Evolutionary conservation across 192 early-diverging fungal genomes (phyloP).

Genomic region (Phlyctochytrium arcticum): DNA sequence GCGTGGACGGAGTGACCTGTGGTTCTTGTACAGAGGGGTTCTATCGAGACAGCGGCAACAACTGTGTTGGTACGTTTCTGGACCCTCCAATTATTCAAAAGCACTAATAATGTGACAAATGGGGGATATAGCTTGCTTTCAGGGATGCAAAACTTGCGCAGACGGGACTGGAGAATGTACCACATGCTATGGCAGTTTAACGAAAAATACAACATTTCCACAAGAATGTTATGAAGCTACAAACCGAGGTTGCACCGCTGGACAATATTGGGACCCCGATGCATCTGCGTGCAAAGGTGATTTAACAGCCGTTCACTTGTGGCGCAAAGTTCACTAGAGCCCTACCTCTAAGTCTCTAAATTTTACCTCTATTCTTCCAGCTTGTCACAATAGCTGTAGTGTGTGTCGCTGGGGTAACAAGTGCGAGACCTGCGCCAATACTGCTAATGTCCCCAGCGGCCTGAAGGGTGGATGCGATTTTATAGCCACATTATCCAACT

Average conservation of each 20-base stretch:
- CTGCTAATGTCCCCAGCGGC: background rate
- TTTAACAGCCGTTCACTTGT: too few relatives aligned
- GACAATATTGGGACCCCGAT: background rate
- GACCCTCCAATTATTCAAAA: background rate
- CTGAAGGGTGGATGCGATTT: background rate
- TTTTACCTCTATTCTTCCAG: background rate
- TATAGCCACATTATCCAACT: background rate
- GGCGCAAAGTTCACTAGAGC: background rate
- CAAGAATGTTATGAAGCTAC: background rate
- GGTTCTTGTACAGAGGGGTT: background rate
- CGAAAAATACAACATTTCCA: background rate
- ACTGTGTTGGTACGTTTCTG: constrained; percentile 8
- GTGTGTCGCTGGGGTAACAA: background rate
- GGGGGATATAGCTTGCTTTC: background rate
- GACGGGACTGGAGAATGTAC: constrained; percentile 1
- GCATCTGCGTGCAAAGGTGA: background rate
- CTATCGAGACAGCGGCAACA: constrained; percentile 3
- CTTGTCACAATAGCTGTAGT: background rate
- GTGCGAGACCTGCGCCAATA: background rate
- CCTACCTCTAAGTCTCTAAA: background rate
- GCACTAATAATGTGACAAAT: background rate
- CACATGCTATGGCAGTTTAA: background rate
- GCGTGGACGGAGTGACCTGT: constrained; percentile 4
- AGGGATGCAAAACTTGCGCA: constrained; percentile 3
- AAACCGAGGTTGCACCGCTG: background rate